phyloP scores from a whole-genome alignment of 371 early-diverging fungal species.

The Mucor velutinosus region DNA sequence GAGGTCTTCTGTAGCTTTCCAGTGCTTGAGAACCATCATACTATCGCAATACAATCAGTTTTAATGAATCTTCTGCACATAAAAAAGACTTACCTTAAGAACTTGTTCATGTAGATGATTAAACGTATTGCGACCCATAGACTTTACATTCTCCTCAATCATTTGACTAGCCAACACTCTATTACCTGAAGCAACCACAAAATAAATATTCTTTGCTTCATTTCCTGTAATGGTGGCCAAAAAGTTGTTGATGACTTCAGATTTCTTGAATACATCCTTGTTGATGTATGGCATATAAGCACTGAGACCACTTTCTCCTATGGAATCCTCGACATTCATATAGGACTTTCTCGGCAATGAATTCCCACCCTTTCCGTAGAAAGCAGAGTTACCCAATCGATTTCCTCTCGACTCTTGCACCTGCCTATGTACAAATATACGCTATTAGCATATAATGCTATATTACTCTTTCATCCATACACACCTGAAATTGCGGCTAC shows the following conservation, averaged over 20 bases:
- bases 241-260: constrained; percentile 3
- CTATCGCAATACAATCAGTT: constrained; percentile 6
- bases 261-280: constrained; percentile 5
- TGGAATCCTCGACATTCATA: constrained; percentile 6
- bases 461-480: neutral
- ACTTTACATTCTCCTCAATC: constrained; percentile 12
- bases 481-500: constrained; percentile 22
- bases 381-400: constrained; percentile 59
- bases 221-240: neutral
- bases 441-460: neutral
- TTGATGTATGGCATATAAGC: constrained; percentile 9
- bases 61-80: neutral
- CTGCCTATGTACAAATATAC: constrained; percentile 20
- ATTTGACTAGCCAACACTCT: constrained; percentile 34
- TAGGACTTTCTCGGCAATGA: neutral
- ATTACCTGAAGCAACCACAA: constrained; percentile 49
- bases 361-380: constrained; percentile 23
- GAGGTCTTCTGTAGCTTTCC: constrained; percentile 41
- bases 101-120: constrained; percentile 54
- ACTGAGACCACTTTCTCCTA: neutral
- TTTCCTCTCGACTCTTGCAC: constrained; percentile 71
- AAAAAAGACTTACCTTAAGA: constrained; percentile 33
- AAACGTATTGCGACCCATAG: constrained; percentile 26
- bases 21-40: constrained; percentile 22
- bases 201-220: constrained; percentile 31